Percentiles rank a stretch among this genome's conserved stretches.
These are phyloP conservation scores for Buddleja alternifolia DNA, from an alignment of 257 asterid species.

Conservation along the genomic window DNA sequence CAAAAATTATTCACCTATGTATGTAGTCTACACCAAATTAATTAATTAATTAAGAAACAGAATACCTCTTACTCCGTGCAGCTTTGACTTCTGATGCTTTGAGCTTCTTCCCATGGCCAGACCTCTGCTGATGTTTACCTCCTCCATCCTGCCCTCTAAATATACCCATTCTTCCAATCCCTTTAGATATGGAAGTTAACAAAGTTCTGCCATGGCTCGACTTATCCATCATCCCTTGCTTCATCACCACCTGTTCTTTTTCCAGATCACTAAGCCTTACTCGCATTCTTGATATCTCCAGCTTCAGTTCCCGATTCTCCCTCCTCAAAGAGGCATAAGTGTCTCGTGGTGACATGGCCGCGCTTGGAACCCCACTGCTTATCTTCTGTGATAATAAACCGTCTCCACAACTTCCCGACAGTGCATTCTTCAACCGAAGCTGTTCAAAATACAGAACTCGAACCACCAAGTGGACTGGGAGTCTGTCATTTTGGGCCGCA, in stretches of 20 bases:
- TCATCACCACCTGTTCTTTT: conserved; percentile 68
- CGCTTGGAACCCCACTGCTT: conserved; percentile 61
- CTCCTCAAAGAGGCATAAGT: conserved; percentile 64
- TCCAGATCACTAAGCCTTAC: conserved; percentile 67
- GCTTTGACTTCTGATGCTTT: conserved; percentile 38
- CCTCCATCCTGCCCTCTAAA: conserved; percentile 44
- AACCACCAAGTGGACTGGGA: conserved; percentile 60
- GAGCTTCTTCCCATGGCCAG: conserved; percentile 38
- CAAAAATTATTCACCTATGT: no score
- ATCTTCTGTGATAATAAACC: conserved; percentile 51
- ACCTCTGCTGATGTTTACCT: no score
- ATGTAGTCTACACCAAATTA: no score
- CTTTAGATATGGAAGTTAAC: conserved; percentile 65
- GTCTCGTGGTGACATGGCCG: conserved; percentile 64
- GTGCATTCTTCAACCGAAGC: conserved; percentile 53
- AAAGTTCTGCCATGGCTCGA: conserved; percentile 51
- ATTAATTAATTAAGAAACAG: conserved; percentile 30
- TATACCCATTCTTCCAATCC: conserved; percentile 59
- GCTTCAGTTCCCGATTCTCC: conserved; percentile 66
- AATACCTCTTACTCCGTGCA: conserved; percentile 49
- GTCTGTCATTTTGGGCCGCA: conserved; percentile 69
- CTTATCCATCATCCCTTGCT: conserved; percentile 70
- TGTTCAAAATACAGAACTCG: conserved; percentile 65
- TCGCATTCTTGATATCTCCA: conserved; percentile 73
- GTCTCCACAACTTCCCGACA: conserved; percentile 53